Conservation (phyloP, 2,329 filamentous ascomycete genomes). For the Setomelanomma holmii region DNA sequence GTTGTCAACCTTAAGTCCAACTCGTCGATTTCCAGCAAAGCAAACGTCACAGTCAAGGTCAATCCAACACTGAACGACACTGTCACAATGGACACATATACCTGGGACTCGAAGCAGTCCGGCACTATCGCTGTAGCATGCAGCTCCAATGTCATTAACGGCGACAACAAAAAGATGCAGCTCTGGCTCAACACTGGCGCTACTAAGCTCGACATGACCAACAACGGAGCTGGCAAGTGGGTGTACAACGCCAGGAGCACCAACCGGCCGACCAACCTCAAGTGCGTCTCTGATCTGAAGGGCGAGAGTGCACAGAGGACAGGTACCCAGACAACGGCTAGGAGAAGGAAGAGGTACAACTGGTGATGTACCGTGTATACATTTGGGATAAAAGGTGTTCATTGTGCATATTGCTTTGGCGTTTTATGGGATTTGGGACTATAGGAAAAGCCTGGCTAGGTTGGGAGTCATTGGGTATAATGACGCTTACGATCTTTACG, state of each 20-base stretch:
- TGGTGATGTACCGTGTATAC: too few species aligned
- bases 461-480: too few species aligned
- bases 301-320: constrained; percentile 31
- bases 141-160: constrained; percentile 45
- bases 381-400: too few species aligned
- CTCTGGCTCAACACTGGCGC: constrained; percentile 38
- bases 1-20: constrained; percentile 36
- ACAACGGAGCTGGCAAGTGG: constrained; percentile 35
- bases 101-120: constrained; percentile 35
- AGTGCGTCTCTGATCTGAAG: constrained; percentile 32
- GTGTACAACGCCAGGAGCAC: constrained; percentile 31
- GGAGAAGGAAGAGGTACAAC: constrained; percentile 20
- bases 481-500: too few species aligned
- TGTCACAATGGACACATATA: constrained; percentile 44
- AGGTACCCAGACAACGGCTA: constrained; percentile 23
- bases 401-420: too few species aligned
- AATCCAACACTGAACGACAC: constrained; percentile 31
- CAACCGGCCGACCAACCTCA: constrained; percentile 37
- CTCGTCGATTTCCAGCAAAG: constrained; percentile 27
- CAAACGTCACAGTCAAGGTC: constrained; percentile 37
- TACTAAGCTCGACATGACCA: constrained; percentile 29
- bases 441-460: too few species aligned
- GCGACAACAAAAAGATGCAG: constrained; percentile 36
- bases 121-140: constrained; percentile 43
- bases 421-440: too few species aligned